Conservation (phyloP, 352 stramenopile genomes). For the Paralagenidium karlingii region DNA sequence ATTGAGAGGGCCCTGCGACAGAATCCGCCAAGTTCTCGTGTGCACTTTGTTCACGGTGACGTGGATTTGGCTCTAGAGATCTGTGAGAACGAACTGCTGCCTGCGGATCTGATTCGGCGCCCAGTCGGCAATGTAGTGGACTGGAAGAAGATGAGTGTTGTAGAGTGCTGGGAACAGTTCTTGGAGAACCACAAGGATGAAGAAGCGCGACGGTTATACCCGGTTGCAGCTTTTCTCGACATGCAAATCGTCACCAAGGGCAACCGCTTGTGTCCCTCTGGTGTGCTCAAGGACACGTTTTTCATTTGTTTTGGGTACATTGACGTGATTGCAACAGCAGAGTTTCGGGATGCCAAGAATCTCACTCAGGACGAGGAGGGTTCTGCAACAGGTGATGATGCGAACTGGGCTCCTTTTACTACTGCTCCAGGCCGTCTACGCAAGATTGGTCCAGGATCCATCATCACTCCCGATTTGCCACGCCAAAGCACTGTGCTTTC, state of each 20-base stretch:
- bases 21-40: slow-evolving; percentile 26
- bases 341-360: slow-evolving; percentile 51
- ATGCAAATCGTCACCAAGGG: slow-evolving; percentile 34
- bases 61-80: slow-evolving; percentile 47
- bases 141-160: slow-evolving; percentile 44
- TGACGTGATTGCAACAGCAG: slow-evolving; percentile 54
- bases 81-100: slow-evolving; percentile 49
- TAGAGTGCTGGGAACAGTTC: slow-evolving; percentile 60
- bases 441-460: slow-evolving; percentile 62
- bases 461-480: slow-evolving; percentile 46
- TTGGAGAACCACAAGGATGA: slow-evolving; percentile 10
- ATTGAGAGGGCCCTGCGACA: slow-evolving; percentile 27
- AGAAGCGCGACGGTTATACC: slow-evolving; percentile 9
- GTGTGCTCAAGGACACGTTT: slow-evolving; percentile 41
- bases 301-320: slow-evolving; percentile 68
- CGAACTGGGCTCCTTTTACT: slow-evolving; percentile 52
- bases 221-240: slow-evolving; percentile 43
- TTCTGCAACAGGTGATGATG: slow-evolving; percentile 19
- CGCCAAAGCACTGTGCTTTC: slow-evolving; percentile 11
- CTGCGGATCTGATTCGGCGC: slow-evolving; percentile 17
- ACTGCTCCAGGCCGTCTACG: slow-evolving; percentile 43
- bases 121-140: slow-evolving; percentile 24
- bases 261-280: slow-evolving; percentile 15
- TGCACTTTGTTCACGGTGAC: slow-evolving; percentile 34
- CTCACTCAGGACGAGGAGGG: not conserved